Evolutionary conservation across 2,329 filamentous ascomycete species (phyloP), one percentile per base, ranked within the genome.

Genomic region (Cladosporium halotolerans): DNA sequence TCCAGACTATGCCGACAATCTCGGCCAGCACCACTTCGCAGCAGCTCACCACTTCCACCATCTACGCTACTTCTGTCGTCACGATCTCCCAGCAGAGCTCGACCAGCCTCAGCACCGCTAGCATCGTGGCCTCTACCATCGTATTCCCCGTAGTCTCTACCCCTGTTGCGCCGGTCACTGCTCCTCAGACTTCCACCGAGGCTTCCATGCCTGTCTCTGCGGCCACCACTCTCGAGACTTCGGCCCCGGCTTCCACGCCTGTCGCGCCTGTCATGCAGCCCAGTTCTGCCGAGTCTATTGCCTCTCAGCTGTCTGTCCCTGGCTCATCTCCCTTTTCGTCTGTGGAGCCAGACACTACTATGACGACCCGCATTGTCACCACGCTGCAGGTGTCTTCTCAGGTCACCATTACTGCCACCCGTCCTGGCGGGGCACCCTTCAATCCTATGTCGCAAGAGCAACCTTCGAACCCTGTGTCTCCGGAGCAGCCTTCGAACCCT

Each of bases 81-180:
- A 51, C 48, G 13, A 8, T 44, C 13, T 44, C 32, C 13, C 13
- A 11, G 16, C 13, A 13, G 3, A 44, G 36, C 40, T 43, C 48
- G 31, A 43, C 31, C 16, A 31, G 40, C 8, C 48, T 51, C 18
- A 36, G 32, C 31, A 51, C 40, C 19, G 14, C 16, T 18, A 51
- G 39, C 16, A 11, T 51, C 4, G 48, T 51, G 16, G 48, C 48
- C 31, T 51, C 48, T 10, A 51, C 48, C 3, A 51, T 39, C 28
- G 18, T 51, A 19, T 32, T 51, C n/a, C 48, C 48, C 34, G 31
- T 50, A 3, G 11, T 9, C 11, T 5, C 39, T 18, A 41, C 39
- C 16, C 39, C 39, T 14, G 18, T 32, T 16, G 33, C 14, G 1
- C 45, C 34, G 9, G 10, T 18, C 19, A 40, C 19, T 3, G 23